Base-by-base conservation (phyloP, 2,329 filamentous ascomycete genomes). In the Sclerotinia glacialis region DNA sequence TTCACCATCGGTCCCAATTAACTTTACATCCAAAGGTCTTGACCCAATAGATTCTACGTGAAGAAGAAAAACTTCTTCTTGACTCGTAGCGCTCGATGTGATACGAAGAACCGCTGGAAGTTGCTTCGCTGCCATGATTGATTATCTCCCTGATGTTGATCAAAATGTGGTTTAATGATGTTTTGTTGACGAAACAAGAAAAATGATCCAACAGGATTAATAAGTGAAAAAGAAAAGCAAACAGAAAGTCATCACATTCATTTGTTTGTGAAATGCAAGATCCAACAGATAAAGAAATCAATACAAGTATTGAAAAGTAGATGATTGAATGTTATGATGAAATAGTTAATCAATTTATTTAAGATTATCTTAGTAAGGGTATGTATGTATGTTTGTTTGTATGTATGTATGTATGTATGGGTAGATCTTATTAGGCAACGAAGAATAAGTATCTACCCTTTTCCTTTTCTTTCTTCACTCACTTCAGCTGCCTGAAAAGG, bases 1-100 rank as follows among this genome's bases (percentile, higher is more conserved):
- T 62, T 67, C 60, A 31, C 70, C 70, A 72, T 93, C 89, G 40
- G 89, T 92, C 44, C 84, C 89, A 44, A 89, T 81, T 40, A 93
- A 77, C 74, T 86, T 87, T 56, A 91, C 77, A 76, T 92, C 88
- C 40, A 92, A 78, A 1, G 83, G 81, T 67, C 46, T 80, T 78
- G 47, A 79, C 80, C 65, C 80, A 75, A 77, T 82, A 28, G 83
- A 78, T 2, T 80, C 80, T 66, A 87, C 83, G 72, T 90, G 83
- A 23, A 90, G 74, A 28, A 93, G 80, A 40, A 91, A 82, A 70
- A 83, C 86, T 21, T 80, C 77, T 56, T 80, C 79, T 55, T 82
- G 69, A 28, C 68, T 69, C 21, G 54, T 37, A 52, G 46, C 26
- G 53, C 53, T 59, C 2, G 54, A 82, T 67, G 83, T 79, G 70